These are phyloP conservation scores for Aspergillus cristatus DNA, from an alignment of 495 filamentous ascomycete genomes.

Conservation along the genomic window DNA sequence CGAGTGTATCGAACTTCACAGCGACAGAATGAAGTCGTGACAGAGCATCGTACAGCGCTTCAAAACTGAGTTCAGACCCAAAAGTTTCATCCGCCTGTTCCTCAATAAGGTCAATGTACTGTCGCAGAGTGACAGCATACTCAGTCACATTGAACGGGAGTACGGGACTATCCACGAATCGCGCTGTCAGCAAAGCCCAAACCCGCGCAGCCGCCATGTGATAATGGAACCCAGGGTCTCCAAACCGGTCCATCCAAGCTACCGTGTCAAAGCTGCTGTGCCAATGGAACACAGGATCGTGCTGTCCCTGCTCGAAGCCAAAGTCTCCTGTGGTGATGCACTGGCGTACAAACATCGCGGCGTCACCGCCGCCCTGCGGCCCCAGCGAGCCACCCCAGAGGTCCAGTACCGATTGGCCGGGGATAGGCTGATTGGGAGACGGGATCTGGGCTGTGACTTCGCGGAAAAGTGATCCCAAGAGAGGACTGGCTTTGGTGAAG, in stretches of 20 bases:
- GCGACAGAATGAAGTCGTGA: neutral
- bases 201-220: slow-evolving; percentile 44
- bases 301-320: slow-evolving; percentile 25
- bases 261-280: slow-evolving; percentile 55
- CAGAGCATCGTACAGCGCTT: neutral
- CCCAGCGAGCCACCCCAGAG: slow-evolving; percentile 36
- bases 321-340: slow-evolving; percentile 48
- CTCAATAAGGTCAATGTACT: slow-evolving; percentile 10
- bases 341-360: slow-evolving; percentile 51
- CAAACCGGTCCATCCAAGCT: slow-evolving; percentile 51
- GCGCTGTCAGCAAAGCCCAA: slow-evolving; percentile 22
- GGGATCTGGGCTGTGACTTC: slow-evolving; percentile 4
- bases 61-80: neutral
- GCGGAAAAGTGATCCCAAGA: slow-evolving; percentile 29
- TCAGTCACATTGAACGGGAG: slow-evolving; percentile 16
- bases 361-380: slow-evolving; percentile 46
- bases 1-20: neutral
- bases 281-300: slow-evolving; percentile 46
- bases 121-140: slow-evolving; percentile 11
- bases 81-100: neutral
- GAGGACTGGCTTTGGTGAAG: slow-evolving; percentile 39
- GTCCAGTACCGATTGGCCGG: slow-evolving; percentile 48
- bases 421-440: slow-evolving; percentile 56
- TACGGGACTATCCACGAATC: slow-evolving; percentile 12
- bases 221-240: slow-evolving; percentile 43